Evolutionary conservation across 192 early-diverging fungal genomes (phyloP).

Genomic region (Linnemannia schmuckeri): DNA sequence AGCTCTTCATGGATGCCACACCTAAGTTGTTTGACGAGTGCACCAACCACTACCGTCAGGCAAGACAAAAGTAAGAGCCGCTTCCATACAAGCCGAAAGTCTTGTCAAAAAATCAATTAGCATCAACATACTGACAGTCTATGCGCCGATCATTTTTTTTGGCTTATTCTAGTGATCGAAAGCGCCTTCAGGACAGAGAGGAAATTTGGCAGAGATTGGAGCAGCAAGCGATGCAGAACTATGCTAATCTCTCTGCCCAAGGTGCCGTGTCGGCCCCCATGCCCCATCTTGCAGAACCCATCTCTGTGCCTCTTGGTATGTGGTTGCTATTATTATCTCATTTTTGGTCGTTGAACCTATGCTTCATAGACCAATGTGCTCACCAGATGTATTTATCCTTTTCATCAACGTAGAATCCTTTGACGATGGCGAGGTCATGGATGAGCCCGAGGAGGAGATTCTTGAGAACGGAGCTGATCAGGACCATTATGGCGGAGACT

Average conservation of each 20-base stretch:
- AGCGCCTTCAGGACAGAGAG: conserved; percentile 84
- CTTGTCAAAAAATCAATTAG: background rate
- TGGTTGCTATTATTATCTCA: background rate
- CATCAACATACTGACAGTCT: conserved; percentile 10
- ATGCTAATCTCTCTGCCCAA: conserved; percentile 43
- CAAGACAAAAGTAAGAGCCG: conserved; percentile 82
- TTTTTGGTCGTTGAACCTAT: background rate
- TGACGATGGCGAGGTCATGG: conserved; percentile 29
- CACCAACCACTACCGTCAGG: conserved; percentile 91
- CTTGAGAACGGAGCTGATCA: conserved; percentile 33
- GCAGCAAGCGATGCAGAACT: conserved; percentile 56
- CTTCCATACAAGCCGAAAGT: background rate
- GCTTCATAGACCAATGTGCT: background rate
- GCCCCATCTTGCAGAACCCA: conserved; percentile 24
- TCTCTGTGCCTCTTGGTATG: conserved; percentile 47
- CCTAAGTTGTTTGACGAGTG: conserved; percentile 97
- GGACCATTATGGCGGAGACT: conserved; percentile 45
- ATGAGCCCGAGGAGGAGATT: conserved; percentile 30
- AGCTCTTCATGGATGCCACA: conserved; percentile 97
- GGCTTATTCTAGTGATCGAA: conserved; percentile 75
- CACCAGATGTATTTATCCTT: background rate
- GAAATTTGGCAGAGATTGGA: conserved; percentile 87
- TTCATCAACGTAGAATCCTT: conserved; percentile 23
- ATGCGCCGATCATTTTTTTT: background rate
- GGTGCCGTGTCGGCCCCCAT: conserved; percentile 35